A percentile compares a stretch with the other conserved stretches of the same genome.
These are phyloP conservation scores for Cudoniella acicularis DNA, from an alignment of 495 filamentous ascomycete species.

Conservation along the genomic window DNA sequence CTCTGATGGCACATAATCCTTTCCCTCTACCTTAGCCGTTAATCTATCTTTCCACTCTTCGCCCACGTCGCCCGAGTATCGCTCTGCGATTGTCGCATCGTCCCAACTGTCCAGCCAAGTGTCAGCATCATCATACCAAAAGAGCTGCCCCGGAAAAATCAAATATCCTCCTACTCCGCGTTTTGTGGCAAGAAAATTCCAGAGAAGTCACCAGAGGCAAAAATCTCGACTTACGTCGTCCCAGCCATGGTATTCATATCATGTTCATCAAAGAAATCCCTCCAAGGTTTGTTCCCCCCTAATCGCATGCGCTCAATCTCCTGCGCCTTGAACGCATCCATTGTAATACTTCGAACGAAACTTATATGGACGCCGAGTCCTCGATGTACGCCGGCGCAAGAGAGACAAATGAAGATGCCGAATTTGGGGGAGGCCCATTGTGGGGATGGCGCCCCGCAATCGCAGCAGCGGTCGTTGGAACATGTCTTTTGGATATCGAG, in stretches of 20 bases:
- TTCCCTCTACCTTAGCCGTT: constrained; percentile 76
- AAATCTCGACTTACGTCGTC: constrained; percentile 26
- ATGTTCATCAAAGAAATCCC: constrained; percentile 73
- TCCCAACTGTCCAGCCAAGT: constrained; percentile 56
- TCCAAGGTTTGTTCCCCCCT: constrained; percentile 86
- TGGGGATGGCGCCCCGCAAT: constrained; percentile 89
- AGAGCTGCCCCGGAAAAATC: no score
- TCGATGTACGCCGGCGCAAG: constrained; percentile 91
- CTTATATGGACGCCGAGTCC: constrained; percentile 96
- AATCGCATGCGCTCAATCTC: constrained; percentile 84
- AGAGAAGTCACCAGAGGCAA: background rate
- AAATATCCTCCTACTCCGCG: no score
- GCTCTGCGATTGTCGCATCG: constrained; percentile 72
- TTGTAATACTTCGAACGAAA: constrained; percentile 92
- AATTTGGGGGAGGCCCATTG: constrained; percentile 84
- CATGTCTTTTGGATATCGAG: constrained; percentile 77
- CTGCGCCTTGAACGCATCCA: constrained; percentile 92
- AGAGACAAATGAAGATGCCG: constrained; percentile 92
- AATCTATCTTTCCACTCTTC: constrained; percentile 96
- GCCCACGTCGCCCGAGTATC: constrained; percentile 80
- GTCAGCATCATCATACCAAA: no score
- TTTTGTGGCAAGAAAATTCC: no score
- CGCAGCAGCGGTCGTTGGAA: constrained; percentile 84
- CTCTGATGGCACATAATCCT: constrained; percentile 70
- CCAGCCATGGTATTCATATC: constrained; percentile 56